Percentiles rank a stretch among this genome's conserved stretches.
Conservation (phyloP, 352 stramenopile genomes). For the Sclerospora graminicola region DNA sequence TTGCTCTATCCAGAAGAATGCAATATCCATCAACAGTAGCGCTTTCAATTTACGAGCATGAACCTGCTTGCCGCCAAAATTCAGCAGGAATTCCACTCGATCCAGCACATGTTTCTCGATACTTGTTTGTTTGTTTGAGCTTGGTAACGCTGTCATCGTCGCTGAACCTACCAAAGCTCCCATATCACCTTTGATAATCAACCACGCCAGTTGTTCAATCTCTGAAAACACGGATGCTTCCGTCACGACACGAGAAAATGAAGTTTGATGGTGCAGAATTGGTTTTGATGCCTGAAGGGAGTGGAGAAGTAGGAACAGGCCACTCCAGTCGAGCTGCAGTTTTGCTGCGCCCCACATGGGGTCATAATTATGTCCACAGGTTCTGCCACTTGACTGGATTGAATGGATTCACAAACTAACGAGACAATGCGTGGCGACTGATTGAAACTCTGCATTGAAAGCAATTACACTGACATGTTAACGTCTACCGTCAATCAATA, state of each 20-base stretch:
- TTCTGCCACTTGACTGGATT: slow-evolving; percentile 6
- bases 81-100: slow-evolving; percentile 30
- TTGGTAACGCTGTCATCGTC: not conserved
- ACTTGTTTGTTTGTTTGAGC: slow-evolving; percentile 3
- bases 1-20: slow-evolving; percentile 47
- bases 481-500: too few species aligned
- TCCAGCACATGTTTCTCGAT: slow-evolving; percentile 22
- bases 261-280: slow-evolving; percentile 59
- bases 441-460: too few species aligned
- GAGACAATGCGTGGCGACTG: slow-evolving; percentile 27
- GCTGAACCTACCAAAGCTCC: slow-evolving; percentile 4
- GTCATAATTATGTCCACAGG: not conserved
- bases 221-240: slow-evolving; percentile 35
- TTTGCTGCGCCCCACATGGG: slow-evolving; percentile 1
- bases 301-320: slow-evolving; percentile 64
- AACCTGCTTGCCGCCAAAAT: slow-evolving; percentile 56
- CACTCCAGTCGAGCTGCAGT: slow-evolving; percentile 33
- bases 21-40: slow-evolving; percentile 60
- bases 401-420: slow-evolving; percentile 43
- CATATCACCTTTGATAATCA: slow-evolving; percentile 18
- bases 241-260: slow-evolving; percentile 36
- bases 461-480: too few species aligned
- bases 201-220: slow-evolving; percentile 36
- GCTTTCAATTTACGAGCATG: slow-evolving; percentile 72
- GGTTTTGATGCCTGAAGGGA: slow-evolving; percentile 69